Base-by-base conservation (phyloP, 1,139 yeast genomes). In the Yamadazyma triangularis region DNA sequence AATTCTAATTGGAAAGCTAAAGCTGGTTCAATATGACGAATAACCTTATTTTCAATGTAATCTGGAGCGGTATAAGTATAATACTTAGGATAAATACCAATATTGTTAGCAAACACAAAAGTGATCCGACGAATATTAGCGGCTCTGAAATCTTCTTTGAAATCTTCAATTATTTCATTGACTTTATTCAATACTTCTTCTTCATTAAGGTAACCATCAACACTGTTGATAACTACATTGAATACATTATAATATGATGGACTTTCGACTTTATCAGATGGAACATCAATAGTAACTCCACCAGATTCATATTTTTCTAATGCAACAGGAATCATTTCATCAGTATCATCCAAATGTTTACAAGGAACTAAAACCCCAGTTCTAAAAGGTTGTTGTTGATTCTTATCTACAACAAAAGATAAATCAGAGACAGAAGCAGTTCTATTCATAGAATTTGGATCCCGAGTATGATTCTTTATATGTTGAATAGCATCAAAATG, bases 11-110 rank as follows among this genome's bases (percentile, higher is more conserved):
- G 98, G 83, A 81, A 91, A 34, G 98, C 98, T 51, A 91, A 72
- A 27, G 98, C 96, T 20, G 98, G 98, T 62, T 91, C 98, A 51
- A 91, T 87, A 56, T 91, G 96, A 68, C 98, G 89, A 57, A 91
- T 86, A 23, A 89, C 89, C 64, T 82, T 78, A 64, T 91, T 95
- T 61, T 83, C 93, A 26, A 49, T 48, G 58, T 84, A 91, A 24
- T 73, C 74, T 30, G 95, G 95, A 39, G 93, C 95, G 50, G 86
- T 85, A 73, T 85, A 93, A 25, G 98, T 91, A 65, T 82, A 93
- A 68, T 91, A 91, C 60, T 84, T 85, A 48, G 98, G 98, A 64
- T 91, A 88, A 28, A 82, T 60, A 44, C 97, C 97, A 50, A 79
- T 77, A 31, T 71, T 75, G 54, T 82, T 78, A 39, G 95, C 95